phyloP scores from a whole-genome alignment of 805 yeast species.

The Monosporozyma yasuniensis region DNA sequence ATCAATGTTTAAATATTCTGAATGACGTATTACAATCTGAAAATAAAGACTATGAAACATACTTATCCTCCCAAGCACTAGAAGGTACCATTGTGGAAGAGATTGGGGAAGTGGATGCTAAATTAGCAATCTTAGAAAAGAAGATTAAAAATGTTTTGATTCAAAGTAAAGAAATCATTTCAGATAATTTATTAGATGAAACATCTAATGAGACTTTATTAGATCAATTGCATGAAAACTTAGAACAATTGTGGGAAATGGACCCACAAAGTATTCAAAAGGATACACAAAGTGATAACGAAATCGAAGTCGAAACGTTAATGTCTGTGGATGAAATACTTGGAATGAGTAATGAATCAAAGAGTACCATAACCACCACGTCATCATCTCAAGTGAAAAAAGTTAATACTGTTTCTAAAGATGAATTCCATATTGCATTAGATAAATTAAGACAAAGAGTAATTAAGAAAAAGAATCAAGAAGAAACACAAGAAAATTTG shows the following conservation, averaged over 20 bases:
- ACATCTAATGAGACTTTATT: constrained; percentile 10
- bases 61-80: constrained; percentile 33
- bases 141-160: constrained; percentile 35
- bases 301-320: constrained; percentile 2
- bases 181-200: constrained; percentile 37
- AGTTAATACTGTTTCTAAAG: constrained; percentile 8
- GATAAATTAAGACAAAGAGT: constrained; percentile 16
- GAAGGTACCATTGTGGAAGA: constrained; percentile 44
- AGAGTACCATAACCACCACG: background rate
- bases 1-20: constrained; percentile 18
- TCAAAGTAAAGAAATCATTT: constrained; percentile 29
- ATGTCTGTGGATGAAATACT: constrained; percentile 10
- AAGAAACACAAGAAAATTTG: constrained; percentile 8
- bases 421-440: constrained; percentile 27
- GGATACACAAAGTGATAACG: background rate
- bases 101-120: constrained; percentile 61
- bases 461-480: constrained; percentile 6
- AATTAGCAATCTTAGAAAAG: constrained; percentile 40
- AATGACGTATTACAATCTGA: constrained; percentile 40
- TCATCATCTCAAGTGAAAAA: constrained; percentile 6
- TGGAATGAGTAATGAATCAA: background rate
- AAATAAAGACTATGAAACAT: constrained; percentile 36
- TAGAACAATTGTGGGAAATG: constrained; percentile 26
- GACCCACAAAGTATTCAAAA: constrained; percentile 16
- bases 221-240: constrained; percentile 13